A percentile compares a stretch with the other conserved stretches of the same genome.
These are phyloP conservation scores for Hirsutella thompsonii DNA, from an alignment of 2,329 filamentous ascomycete species.

Conservation along the genomic window DNA sequence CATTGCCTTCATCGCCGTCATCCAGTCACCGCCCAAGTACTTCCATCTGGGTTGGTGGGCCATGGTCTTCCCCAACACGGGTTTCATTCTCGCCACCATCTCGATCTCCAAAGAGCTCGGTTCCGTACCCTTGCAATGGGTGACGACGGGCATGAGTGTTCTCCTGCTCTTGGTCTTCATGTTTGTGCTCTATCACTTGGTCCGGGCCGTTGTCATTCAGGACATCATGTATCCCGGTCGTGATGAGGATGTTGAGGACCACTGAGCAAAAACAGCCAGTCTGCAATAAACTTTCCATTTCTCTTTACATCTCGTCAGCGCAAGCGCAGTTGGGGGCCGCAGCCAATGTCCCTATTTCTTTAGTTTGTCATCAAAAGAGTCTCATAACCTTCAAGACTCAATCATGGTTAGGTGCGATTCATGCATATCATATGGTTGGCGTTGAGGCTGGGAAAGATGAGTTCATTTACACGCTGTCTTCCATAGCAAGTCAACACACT, in stretches of 20 bases:
- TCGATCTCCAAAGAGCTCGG: conserved; percentile 35
- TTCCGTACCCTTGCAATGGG: conserved; percentile 31
- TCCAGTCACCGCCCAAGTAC: conserved; percentile 27
- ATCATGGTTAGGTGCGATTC: not conserved
- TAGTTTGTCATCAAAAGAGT: not conserved
- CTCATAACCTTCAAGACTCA: not conserved
- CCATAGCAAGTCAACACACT: not conserved
- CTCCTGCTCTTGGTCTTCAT: conserved; percentile 25
- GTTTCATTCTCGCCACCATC: conserved; percentile 44
- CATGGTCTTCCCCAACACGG: conserved; percentile 48
- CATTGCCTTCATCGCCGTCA: conserved; percentile 20
- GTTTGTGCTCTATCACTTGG: conserved; percentile 28
- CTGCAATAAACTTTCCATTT: not conserved
- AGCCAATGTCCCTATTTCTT: no score
- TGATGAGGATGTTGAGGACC: conserved; percentile 39
- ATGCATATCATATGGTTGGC: no score
- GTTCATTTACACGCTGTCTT: no score
- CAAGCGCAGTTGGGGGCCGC: not conserved
- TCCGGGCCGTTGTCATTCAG: conserved; percentile 33
- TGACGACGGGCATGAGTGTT: conserved; percentile 37
- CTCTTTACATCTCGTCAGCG: not conserved
- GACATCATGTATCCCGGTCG: conserved; percentile 43
- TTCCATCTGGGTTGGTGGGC: conserved; percentile 55
- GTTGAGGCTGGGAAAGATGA: no score
- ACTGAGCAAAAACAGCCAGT: conserved; percentile 3